Conservation (phyloP, 2,329 filamentous ascomycete genomes). For the Trichoderma sp. region DNA sequence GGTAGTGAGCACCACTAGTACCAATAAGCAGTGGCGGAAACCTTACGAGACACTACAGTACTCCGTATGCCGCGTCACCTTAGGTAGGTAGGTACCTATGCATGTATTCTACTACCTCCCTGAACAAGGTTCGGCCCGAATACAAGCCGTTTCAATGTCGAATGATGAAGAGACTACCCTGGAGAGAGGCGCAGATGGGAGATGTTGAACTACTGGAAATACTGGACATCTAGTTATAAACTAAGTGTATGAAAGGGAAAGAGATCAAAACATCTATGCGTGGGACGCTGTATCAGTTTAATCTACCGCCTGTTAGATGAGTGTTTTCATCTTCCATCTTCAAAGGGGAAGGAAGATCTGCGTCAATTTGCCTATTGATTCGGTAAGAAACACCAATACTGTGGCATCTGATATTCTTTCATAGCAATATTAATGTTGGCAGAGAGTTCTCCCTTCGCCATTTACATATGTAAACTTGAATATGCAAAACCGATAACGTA, state of each 20-base stretch:
- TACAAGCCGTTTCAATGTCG: not conserved
- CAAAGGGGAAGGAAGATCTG: too few species aligned
- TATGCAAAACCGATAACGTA: not conserved
- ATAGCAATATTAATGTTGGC: not conserved
- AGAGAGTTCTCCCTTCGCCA: not conserved
- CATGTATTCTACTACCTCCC: not conserved
- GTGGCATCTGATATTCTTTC: too few species aligned
- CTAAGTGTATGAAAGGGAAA: not conserved
- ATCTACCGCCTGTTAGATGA: too few species aligned
- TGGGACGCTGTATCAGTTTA: too few species aligned
- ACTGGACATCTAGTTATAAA: not conserved
- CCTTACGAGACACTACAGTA: not conserved
- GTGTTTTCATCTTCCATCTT: too few species aligned
- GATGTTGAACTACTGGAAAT: too few species aligned
- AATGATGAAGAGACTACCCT: not conserved
- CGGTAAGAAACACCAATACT: too few species aligned
- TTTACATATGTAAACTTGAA: not conserved
- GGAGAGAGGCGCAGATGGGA: not conserved
- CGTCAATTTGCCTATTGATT: too few species aligned
- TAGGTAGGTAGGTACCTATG: too few species aligned
- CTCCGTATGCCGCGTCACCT: not conserved
- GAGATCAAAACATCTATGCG: too few species aligned
- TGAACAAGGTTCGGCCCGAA: not conserved
- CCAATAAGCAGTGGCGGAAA: not conserved
- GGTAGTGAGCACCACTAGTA: not conserved